Base-by-base conservation (phyloP, 306 rosid species). In the Vicia sativa region DNA sequence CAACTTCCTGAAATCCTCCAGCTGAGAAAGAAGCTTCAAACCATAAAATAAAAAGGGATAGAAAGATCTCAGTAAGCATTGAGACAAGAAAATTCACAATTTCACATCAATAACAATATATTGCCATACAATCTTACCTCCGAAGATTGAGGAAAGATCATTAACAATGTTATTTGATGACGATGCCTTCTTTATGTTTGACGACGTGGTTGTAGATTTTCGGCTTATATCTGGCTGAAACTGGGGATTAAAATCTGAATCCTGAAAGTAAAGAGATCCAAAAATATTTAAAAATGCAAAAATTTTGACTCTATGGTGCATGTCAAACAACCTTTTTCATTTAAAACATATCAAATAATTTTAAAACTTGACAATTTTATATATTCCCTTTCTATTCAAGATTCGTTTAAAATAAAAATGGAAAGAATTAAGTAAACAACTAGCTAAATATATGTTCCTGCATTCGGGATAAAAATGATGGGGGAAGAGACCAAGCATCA, bases 71-170 rank as follows among this genome's bases (percentile, higher is more conserved):
- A 19, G 74, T 77, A 53, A 49, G 77, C 53, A 54, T 58, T 53
- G 25, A 79, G 58, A 46, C 13, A 54, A 58, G 39, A 68, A 48
- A 68, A 66, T 49, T 35, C 31, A 76, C 26, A 38, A 60, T 46
- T 42, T 42, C 38, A 46, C 56, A 83, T 69, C 25, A 45, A 50
- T 54, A 64, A 68, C 56, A 57, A 43, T 55, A 68, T 81, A 48
- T 5, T 56, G 56, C 28, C 53, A 38, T 7, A 44, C 28, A 65
- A 49, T 62, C 70, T 74, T 85, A 93, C 99, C 95, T 76, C 89
- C 91, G 77, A 93, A 93, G 67, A 90, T 88, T 42, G 96, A 85
- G 62, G 99, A 77, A 70, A 93, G 97, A 74, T 93, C 97, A 34
- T 93, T 96, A 70, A 82, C 95, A 71, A 90, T 76, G 84, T 87